phyloP scores from a whole-genome alignment of 495 filamentous ascomycete genomes.

The Mycothermus thermophilus region DNA sequence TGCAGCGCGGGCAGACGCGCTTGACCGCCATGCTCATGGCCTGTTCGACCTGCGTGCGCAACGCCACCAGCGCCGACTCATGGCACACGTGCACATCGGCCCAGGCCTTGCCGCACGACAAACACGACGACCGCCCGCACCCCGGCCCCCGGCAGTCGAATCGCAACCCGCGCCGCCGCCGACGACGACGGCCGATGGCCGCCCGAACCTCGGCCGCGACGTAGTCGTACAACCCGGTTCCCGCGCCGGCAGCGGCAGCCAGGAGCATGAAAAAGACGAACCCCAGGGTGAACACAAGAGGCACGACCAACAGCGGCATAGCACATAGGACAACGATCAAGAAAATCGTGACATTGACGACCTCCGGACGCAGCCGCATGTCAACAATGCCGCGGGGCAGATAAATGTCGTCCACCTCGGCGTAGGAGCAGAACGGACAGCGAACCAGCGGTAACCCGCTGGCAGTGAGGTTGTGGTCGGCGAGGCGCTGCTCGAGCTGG shows the following conservation, averaged over 20 bases:
- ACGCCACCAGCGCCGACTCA: constrained; percentile 68
- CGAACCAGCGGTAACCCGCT: constrained; percentile 61
- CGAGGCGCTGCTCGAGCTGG: constrained; percentile 63
- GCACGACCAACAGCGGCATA: not conserved
- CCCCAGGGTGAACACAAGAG: not conserved
- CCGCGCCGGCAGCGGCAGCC: too few species aligned
- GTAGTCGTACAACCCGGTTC: not conserved
- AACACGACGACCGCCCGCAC: constrained; percentile 60
- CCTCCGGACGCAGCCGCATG: constrained; percentile 1
- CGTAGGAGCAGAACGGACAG: constrained; percentile 86
- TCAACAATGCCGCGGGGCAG: constrained; percentile 38
- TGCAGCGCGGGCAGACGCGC: constrained; percentile 83
- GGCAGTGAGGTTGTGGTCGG: constrained; percentile 55
- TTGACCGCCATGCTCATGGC: constrained; percentile 90
- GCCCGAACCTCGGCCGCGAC: constrained; percentile 26
- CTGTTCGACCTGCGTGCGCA: constrained; percentile 76
- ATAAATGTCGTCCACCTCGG: constrained; percentile 71
- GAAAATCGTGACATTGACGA: too few species aligned
- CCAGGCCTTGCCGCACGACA: constrained; percentile 54
- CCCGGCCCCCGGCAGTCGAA: constrained; percentile 57
- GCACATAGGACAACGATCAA: too few species aligned
- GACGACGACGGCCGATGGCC: constrained; percentile 45
- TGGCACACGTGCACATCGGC: constrained; percentile 63
- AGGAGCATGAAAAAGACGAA: not conserved
- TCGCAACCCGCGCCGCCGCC: constrained; percentile 50